Evolutionary conservation across 2,329 filamentous ascomycete species (phyloP).

Genomic region (Esteya vermicola): DNA sequence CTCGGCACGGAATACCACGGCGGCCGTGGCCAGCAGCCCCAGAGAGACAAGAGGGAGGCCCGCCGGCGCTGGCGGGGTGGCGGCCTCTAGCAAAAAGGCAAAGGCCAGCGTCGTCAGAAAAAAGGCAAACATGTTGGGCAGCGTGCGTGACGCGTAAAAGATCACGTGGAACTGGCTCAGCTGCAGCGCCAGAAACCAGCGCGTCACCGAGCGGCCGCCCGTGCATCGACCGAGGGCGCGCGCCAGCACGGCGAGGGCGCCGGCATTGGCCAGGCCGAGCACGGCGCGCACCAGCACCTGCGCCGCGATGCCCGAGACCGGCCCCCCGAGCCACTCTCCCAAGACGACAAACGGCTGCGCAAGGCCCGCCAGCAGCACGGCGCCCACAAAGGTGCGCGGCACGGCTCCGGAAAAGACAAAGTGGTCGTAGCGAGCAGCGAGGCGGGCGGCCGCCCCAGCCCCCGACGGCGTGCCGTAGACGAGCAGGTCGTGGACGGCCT

Average conservation of each 20-base stretch:
- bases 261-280: slow-evolving; percentile 63
- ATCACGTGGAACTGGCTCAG: slow-evolving; percentile 81
- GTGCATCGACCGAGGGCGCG: slow-evolving; percentile 46
- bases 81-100: slow-evolving; percentile 19
- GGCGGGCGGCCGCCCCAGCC: slow-evolving; percentile 32
- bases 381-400: slow-evolving; percentile 77
- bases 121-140: slow-evolving; percentile 97
- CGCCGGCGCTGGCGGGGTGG: slow-evolving; percentile 16
- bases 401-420: slow-evolving; percentile 82
- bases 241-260: slow-evolving; percentile 52
- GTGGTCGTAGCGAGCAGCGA: slow-evolving; percentile 68
- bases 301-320: slow-evolving; percentile 22
- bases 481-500: slow-evolving; percentile 82
- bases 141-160: slow-evolving; percentile 80
- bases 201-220: slow-evolving; percentile 53
- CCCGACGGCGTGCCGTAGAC: slow-evolving; percentile 58
- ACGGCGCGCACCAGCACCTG: slow-evolving; percentile 58
- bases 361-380: slow-evolving; percentile 60
- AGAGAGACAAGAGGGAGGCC: slow-evolving; percentile 50
- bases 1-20: slow-evolving; percentile 80
- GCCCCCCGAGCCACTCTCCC: slow-evolving; percentile 20
- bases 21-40: slow-evolving; percentile 63
- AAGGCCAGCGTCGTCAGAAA: slow-evolving; percentile 45
- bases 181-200: slow-evolving; percentile 71
- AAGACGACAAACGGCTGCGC: slow-evolving; percentile 47